Percentiles rank a stretch among this genome's conserved stretches.
Conservation (phyloP, 2,329 filamentous ascomycete species). For the Fusarium tanahbumbuense region DNA sequence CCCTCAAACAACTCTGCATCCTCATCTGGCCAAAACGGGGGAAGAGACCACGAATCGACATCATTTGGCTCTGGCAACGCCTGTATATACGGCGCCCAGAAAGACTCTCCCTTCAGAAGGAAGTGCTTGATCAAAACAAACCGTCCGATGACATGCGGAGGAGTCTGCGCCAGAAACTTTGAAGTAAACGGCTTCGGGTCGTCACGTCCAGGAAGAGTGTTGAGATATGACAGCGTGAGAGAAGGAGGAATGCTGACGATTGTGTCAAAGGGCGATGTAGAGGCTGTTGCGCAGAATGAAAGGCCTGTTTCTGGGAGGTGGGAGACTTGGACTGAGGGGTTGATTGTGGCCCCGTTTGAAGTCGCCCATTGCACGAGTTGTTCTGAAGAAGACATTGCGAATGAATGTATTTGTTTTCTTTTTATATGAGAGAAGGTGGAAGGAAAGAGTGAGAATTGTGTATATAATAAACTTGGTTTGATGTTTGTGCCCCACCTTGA, state of each 20-base stretch:
- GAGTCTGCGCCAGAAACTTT: constrained; percentile 61
- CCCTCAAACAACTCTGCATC: constrained; percentile 69
- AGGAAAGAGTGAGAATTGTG: neutral
- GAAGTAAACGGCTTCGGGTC: constrained; percentile 56
- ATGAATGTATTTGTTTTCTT: neutral
- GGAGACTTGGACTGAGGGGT: constrained; percentile 65
- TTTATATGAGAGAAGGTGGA: neutral
- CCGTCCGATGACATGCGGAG: constrained; percentile 70
- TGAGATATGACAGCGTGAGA: constrained; percentile 69
- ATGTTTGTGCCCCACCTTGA: constrained; percentile 30
- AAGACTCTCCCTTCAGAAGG: constrained; percentile 66
- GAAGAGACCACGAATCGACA: constrained; percentile 62
- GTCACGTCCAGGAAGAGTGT: constrained; percentile 55
- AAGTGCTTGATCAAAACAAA: constrained; percentile 78
- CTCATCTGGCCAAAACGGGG: constrained; percentile 71
- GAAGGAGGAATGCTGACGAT: constrained; percentile 65
- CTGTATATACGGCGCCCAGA: constrained; percentile 76
- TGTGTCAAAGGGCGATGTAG: constrained; percentile 53
- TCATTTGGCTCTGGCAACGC: constrained; percentile 72
- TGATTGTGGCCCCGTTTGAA: constrained; percentile 59
- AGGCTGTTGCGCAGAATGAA: constrained; percentile 63
- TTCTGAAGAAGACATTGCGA: constrained; percentile 30
- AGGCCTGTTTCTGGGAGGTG: constrained; percentile 62
- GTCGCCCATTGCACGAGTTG: constrained; percentile 62
- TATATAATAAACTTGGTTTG: constrained; percentile 13